phyloP scores from a whole-genome alignment of 73 alveolate genomes.

The Paramecium biaurelia region DNA sequence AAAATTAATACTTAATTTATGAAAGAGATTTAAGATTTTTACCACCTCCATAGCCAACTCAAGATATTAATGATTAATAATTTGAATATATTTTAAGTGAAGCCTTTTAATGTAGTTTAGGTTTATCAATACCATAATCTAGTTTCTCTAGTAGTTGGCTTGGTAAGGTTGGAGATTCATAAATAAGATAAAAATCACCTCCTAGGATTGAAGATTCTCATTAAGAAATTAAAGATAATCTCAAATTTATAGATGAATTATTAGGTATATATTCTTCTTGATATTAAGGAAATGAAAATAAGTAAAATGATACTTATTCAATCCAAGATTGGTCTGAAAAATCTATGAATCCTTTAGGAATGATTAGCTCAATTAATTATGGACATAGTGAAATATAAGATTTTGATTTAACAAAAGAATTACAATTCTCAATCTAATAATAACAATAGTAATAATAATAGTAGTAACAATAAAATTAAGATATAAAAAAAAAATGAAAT shows the following conservation, averaged over 20 bases:
- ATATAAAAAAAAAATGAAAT: not conserved
- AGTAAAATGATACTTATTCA: slow-evolving; percentile 25
- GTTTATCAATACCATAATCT: not conserved
- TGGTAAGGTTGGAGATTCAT: not conserved
- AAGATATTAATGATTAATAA: slow-evolving; percentile 1
- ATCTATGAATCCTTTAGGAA: slow-evolving; percentile 27
- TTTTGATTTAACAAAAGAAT: not conserved
- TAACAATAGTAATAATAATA: too few relatives aligned
- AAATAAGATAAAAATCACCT: not conserved
- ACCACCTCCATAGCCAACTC: slow-evolving; percentile 15
- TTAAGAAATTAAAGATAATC: slow-evolving; percentile 21
- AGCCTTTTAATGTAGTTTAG: not conserved
- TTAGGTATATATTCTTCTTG: not conserved
- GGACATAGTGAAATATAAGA: slow-evolving; percentile 25
- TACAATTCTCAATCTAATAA: not conserved
- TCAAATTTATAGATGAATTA: slow-evolving; percentile 24
- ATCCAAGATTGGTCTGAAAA: slow-evolving; percentile 29
- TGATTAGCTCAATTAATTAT: slow-evolving; percentile 13
- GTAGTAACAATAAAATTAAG: not conserved
- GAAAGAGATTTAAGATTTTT: slow-evolving; percentile 22
- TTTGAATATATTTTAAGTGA: slow-evolving; percentile 19
- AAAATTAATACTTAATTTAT: not conserved
- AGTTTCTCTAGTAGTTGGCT: slow-evolving; percentile 12
- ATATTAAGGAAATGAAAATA: slow-evolving; percentile 15
- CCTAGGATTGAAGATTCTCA: slow-evolving; percentile 7